Evolutionary conservation across 2,329 filamentous ascomycete genomes (phyloP), one percentile per base, ranked within the genome.

Genomic region (Diaporthe vaccinii): DNA sequence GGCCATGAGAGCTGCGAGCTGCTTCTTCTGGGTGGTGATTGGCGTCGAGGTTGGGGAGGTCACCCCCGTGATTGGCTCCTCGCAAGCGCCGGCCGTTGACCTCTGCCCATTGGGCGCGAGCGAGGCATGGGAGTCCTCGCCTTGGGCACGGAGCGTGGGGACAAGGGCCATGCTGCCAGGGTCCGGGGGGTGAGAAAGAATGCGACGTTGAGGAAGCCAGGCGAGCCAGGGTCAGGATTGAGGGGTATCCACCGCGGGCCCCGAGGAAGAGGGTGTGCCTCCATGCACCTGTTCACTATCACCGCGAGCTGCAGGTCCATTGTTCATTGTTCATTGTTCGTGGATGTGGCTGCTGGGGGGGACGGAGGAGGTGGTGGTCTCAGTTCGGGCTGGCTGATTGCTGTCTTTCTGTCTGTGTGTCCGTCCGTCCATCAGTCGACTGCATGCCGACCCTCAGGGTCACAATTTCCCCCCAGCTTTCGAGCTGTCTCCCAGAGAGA

Each of bases 271-370:
- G 61, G 75, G 75, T 76, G 75, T 75, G 55, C n/a, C 49, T 57
- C 55, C 58, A 72, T 76, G 75, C 75, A 75, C 53, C 69, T 73
- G 14, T 72, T 75, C 73, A 76, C 75, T 69, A 73, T 76, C 75
- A 76, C 73, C 22, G 51, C 53, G 25, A 58, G 44, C 59, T 76
- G 75, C 73, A 75, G 55, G 44, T 49, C 49, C 57, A 39, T 51
- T 68, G 65, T 68, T 68, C 31, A 53, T 39, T 68, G 65, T 41
- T 53, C 9, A 53, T 46, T 67, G 65, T 53, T 49, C 25, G 49
- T 44, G 53, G 39, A 28, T 53, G 57, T 58, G 57, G 74, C 61
- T 58, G 46, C 57, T 75, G 74, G 28, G 57, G 57, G 46, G 49
- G 25, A 17, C 34, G 28, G 20, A 20, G 28, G 41, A 4, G 41